Evolutionary conservation across 139 green algal genomes (phyloP).

Genomic region (Tetratostichococcus sp.): DNA sequence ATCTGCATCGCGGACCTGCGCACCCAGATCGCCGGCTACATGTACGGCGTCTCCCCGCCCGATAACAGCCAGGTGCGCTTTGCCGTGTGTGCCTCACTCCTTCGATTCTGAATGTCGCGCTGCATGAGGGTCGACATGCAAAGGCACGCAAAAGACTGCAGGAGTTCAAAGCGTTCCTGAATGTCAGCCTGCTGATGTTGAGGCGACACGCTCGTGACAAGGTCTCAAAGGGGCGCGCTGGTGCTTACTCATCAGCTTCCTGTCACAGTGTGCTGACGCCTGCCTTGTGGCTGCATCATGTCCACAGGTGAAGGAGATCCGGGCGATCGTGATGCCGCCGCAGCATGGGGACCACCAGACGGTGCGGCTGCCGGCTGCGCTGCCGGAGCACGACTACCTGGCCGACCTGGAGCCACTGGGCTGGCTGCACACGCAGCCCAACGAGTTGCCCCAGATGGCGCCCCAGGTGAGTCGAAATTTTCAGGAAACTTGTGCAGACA

Average conservation of each 20-base stretch:
- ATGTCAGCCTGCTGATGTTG: too few relatives aligned
- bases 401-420: slow-evolving; percentile 95
- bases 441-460: slow-evolving; percentile 89
- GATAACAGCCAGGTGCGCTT: slow-evolving; percentile 85
- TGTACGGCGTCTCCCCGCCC: slow-evolving; percentile 93
- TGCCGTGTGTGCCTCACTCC: not conserved
- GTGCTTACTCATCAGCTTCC: too few relatives aligned
- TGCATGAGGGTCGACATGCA: too few relatives aligned
- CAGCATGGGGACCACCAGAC: slow-evolving; percentile 95
- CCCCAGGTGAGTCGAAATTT: slow-evolving; percentile 51
- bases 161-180: too few relatives aligned
- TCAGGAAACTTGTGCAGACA: not conserved
- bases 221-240: too few relatives aligned
- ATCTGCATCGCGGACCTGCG: slow-evolving; percentile 96
- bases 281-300: not conserved
- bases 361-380: slow-evolving; percentile 79
- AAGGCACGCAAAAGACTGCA: too few relatives aligned
- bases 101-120: too few relatives aligned
- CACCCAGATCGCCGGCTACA: slow-evolving; percentile 87
- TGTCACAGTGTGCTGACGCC: too few relatives aligned
- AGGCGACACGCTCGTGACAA: too few relatives aligned
- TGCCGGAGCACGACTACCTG: slow-evolving; percentile 97
- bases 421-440: slow-evolving; percentile 98
- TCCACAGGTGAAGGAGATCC: slow-evolving; percentile 90
- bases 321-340: slow-evolving; percentile 91